Evolutionary conservation across 805 yeast species (phyloP).

Genomic region (Candida ulmi): DNA sequence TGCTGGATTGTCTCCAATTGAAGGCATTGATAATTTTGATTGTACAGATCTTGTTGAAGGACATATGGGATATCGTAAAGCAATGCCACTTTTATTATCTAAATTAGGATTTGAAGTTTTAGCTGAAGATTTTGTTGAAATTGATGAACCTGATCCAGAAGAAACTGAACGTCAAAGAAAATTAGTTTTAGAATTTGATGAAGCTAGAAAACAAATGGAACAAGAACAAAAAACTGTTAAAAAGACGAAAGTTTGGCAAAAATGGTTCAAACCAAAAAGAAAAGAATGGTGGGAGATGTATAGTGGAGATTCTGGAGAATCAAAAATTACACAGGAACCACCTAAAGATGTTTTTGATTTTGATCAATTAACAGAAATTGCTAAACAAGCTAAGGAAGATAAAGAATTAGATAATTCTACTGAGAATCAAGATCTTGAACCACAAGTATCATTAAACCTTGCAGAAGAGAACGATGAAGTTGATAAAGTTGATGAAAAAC

Average conservation of each 20-base stretch:
- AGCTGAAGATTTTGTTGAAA: slow-evolving; percentile 89
- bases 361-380: slow-evolving; percentile 14
- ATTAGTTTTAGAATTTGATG: slow-evolving; percentile 79
- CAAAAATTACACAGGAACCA: background rate
- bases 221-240: slow-evolving; percentile 32
- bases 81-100: slow-evolving; percentile 77
- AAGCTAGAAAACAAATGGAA: slow-evolving; percentile 63
- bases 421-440: no score
- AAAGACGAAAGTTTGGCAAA: slow-evolving; percentile 34
- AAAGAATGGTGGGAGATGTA: slow-evolving; percentile 50
- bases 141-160: slow-evolving; percentile 93
- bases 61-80: slow-evolving; percentile 95
- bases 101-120: slow-evolving; percentile 73
- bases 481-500: background rate
- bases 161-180: slow-evolving; percentile 77
- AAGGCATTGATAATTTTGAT: slow-evolving; percentile 61
- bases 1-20: slow-evolving; percentile 81
- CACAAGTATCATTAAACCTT: background rate
- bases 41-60: slow-evolving; percentile 87
- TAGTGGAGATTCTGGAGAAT: background rate
- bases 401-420: slow-evolving; percentile 3
- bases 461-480: slow-evolving; percentile 6
- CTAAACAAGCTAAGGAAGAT: slow-evolving; percentile 6
- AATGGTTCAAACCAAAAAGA: slow-evolving; percentile 46
- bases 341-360: slow-evolving; percentile 13